These are phyloP conservation scores for Botryotinia convoluta DNA, from an alignment of 2,329 filamentous ascomycete species.

Conservation along the genomic window DNA sequence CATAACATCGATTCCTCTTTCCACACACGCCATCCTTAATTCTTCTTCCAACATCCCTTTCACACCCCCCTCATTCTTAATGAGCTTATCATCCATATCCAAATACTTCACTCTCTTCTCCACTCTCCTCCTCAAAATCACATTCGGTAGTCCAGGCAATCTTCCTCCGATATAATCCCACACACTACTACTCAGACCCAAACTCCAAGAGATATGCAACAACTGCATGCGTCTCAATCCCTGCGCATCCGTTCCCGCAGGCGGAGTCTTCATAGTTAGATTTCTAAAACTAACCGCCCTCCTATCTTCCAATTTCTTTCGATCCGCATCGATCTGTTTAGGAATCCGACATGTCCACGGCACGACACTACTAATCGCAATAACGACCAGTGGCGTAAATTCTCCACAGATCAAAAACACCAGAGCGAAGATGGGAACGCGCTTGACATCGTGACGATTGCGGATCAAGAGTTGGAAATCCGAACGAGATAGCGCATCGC, in stretches of 20 bases:
- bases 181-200: conserved; percentile 42
- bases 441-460: conserved; percentile 68
- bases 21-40: conserved; percentile 66
- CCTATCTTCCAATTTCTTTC: conserved; percentile 53
- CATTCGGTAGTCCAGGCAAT: conserved; percentile 42
- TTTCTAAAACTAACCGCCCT: conserved; percentile 50
- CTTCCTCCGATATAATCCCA: conserved; percentile 46
- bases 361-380: conserved; percentile 67
- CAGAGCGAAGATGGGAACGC: conserved; percentile 74
- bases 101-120: conserved; percentile 59
- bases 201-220: conserved; percentile 42
- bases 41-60: conserved; percentile 59
- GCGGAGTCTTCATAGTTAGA: conserved; percentile 33
- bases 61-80: conserved; percentile 62
- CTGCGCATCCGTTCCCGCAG: conserved; percentile 24
- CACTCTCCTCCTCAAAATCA: conserved; percentile 55
- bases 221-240: conserved; percentile 42
- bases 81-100: conserved; percentile 66
- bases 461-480: conserved; percentile 70
- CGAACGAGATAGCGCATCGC: conserved; percentile 52
- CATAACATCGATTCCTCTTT: conserved; percentile 61
- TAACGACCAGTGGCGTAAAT: conserved; percentile 76
- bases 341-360: conserved; percentile 84
- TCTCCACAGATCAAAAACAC: conserved; percentile 79
- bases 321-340: conserved; percentile 60